phyloP scores from a whole-genome alignment of 2,329 filamentous ascomycete genomes.

The Penicillium glabrum region DNA sequence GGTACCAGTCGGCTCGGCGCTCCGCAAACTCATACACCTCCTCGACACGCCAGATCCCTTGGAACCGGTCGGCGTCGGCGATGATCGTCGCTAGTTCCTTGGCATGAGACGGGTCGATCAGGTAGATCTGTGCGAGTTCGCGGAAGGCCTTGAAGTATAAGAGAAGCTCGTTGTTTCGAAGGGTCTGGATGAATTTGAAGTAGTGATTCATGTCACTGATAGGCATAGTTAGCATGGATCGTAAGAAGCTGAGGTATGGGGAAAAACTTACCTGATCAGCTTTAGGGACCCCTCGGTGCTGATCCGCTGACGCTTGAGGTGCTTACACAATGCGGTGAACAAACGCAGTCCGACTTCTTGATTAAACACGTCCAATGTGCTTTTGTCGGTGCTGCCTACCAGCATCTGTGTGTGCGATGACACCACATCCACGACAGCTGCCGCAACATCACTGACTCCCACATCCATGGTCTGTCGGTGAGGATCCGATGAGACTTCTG shows the following conservation, averaged over 20 bases:
- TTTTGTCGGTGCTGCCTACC: slow-evolving; percentile 92
- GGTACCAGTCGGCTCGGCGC: slow-evolving; percentile 90
- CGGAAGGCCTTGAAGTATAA: slow-evolving; percentile 89
- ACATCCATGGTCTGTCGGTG: slow-evolving; percentile 37
- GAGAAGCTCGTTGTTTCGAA: slow-evolving; percentile 79
- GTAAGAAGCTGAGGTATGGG: not conserved
- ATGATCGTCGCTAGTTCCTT: slow-evolving; percentile 96
- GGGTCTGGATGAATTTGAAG: slow-evolving; percentile 75
- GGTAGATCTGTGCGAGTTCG: slow-evolving; percentile 91
- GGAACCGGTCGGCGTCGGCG: slow-evolving; percentile 84
- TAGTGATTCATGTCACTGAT: slow-evolving; percentile 90
- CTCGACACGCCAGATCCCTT: slow-evolving; percentile 89
- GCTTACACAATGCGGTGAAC: slow-evolving; percentile 91
- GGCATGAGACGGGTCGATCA: slow-evolving; percentile 82
- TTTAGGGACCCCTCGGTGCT: slow-evolving; percentile 86
- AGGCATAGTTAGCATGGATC: not conserved
- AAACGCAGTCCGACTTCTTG: slow-evolving; percentile 92
- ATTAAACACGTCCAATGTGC: slow-evolving; percentile 97
- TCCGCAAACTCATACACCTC: slow-evolving; percentile 98
- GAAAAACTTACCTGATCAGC: slow-evolving; percentile 65
- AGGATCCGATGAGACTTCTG: slow-evolving; percentile 46
- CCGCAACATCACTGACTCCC: slow-evolving; percentile 76
- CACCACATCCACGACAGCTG: slow-evolving; percentile 79
- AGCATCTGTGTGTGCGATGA: slow-evolving; percentile 90
- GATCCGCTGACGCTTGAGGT: slow-evolving; percentile 92